Evolutionary conservation across 345 rosid species (phyloP).

Genomic region (Gossypium longicalyx): DNA sequence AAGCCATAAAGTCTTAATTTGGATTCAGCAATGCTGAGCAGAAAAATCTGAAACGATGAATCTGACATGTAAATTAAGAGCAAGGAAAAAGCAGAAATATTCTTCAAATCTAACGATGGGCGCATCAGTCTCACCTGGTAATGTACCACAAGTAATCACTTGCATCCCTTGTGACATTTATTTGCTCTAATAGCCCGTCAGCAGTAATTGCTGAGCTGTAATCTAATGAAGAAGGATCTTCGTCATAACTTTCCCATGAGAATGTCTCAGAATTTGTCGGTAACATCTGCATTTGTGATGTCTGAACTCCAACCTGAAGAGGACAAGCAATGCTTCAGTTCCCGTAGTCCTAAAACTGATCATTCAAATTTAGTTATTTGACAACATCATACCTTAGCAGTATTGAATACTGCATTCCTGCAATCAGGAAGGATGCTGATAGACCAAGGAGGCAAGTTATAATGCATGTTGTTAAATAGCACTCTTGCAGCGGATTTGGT

Average conservation of each 20-base stretch:
- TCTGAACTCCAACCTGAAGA: conserved; percentile 43
- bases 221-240: conserved; percentile 68
- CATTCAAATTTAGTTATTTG: background rate
- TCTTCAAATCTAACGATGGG: background rate
- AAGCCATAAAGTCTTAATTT: background rate
- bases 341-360: background rate
- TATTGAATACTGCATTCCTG: conserved; percentile 88
- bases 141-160: conserved; percentile 69
- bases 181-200: conserved; percentile 41
- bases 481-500: conserved; percentile 76
- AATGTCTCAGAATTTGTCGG: conserved; percentile 50
- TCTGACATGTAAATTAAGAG: background rate
- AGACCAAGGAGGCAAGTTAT: conserved; percentile 98
- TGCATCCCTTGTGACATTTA: conserved; percentile 47
- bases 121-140: conserved; percentile 32
- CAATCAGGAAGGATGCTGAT: conserved; percentile 98
- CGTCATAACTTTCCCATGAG: conserved; percentile 83
- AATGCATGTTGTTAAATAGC: conserved; percentile 90
- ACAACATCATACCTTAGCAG: conserved; percentile 69
- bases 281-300: conserved; percentile 68
- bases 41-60: background rate
- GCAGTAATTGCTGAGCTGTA: conserved; percentile 62
- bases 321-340: background rate
- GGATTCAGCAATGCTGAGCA: background rate
- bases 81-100: background rate